phyloP scores from a whole-genome alignment of 305 asterid genomes.

The Fraxinus velutina region DNA sequence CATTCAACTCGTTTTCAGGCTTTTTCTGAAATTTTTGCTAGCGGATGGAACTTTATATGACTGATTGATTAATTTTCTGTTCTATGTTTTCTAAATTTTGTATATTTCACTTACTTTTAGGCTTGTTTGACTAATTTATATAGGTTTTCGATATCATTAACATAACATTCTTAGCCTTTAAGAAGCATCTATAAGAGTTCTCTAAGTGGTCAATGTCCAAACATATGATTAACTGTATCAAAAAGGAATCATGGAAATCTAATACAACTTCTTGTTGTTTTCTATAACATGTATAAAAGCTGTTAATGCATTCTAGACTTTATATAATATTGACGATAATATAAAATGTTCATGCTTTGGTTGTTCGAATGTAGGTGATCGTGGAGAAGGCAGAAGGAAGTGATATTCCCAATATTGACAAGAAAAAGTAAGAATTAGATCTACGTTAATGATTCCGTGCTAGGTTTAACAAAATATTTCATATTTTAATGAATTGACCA shows the following conservation, averaged over 20 bases:
- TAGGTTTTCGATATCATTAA: not conserved
- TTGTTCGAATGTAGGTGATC: conserved; percentile 35
- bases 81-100: not conserved
- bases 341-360: not conserved
- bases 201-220: not conserved
- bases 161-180: not conserved
- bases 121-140: not conserved
- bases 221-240: not conserved
- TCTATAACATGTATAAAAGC: not conserved
- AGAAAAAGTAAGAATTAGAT: conserved; percentile 45
- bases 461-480: not conserved
- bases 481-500: not conserved
- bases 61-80: not conserved
- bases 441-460: not conserved
- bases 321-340: not conserved
- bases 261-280: not conserved
- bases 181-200: not conserved
- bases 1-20: not conserved
- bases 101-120: not conserved
- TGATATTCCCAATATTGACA: conserved; percentile 57
- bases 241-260: not conserved
- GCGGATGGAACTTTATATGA: not conserved
- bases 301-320: not conserved
- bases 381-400: conserved; percentile 56
- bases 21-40: not conserved